Base-by-base conservation (phyloP, 805 yeast genomes). In the Cyberlindnera petersonii region DNA sequence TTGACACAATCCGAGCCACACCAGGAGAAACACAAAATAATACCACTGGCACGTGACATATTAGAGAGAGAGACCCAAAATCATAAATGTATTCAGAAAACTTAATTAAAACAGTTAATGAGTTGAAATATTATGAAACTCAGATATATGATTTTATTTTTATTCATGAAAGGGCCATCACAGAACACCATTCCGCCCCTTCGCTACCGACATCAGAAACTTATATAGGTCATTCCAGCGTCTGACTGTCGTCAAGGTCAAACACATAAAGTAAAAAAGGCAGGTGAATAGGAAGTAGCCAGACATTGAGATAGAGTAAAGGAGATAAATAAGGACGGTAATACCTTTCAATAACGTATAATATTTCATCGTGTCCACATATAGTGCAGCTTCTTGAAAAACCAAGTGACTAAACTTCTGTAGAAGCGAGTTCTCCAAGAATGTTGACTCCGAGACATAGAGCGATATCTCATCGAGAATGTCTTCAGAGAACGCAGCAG, bases 231-330 rank as follows among this genome's bases (percentile, higher is more conserved):
- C 42, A 1, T 43, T 45, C 48, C 52, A 48, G 31, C 49, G 30
- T 33, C 52, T 39, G 27, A 40, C 35, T 8, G 44, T 37, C 2
- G 52, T 49, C 13, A 47, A 24, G 10, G 33, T 33, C 21, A 49
- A 24, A 22, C 52, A 45, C 22, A 45, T 21, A 20, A 41, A 36
- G 30, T 35, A 47, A 35, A 49, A 49, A 16, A 41, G 3, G 7
- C 31, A 42, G 4, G 44, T 39, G 37, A 47, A 39, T n/a, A 47
- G 33, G 22, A 49, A 39, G 38, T 49, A 49, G 6, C 47, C 33
- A 4, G 52, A 46, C 35, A 35, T 39, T 4, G 30, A 22, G 7
- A 41, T 17, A 3, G 53, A 43, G 26, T 49, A 49, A 7, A 17
- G 14, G 5, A 47, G 18, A 23, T 47, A 49, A 2, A 45, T 13